Evolutionary conservation across 805 yeast species (phyloP), one percentile per base, ranked within the genome.

Genomic region (Ogataea corticis): DNA sequence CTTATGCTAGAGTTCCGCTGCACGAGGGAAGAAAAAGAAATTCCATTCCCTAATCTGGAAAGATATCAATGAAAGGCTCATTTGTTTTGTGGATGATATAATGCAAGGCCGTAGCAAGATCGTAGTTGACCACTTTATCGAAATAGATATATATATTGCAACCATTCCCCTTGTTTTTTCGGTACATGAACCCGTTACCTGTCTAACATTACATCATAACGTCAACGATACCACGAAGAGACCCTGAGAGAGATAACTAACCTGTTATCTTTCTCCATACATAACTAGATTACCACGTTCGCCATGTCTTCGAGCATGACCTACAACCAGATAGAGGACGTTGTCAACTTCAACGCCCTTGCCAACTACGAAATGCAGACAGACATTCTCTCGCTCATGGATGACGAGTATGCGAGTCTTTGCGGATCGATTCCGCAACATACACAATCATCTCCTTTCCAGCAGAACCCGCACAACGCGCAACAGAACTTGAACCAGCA

Each of bases 241-340:
- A n/a, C n/a, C n/a, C n/a, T n/a, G 16, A 28, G 38, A 25, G 31
- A 25, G 38, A 35, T 35, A 14, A 23, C 30, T 23, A 16, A n/a
- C 9, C 15, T 14, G 27, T 35, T 13, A 23, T 25, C 25, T 12
- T 35, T n/a, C 15, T 11, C 38, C 23, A 23, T 13, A 15, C 30
- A 7, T 35, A 3, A 6, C 19, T 28, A 28, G 13, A 28, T 28
- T 28, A 4, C 14, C 13, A 5, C 14, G 13, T 11, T 4, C n/a
- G 31, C 14, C 31, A 28, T 28, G 31, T 28, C 31, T 28, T 28
- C 46, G 11, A 44, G 50, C 31, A 23, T 51, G 41, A 38, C 49
- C 12, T 49, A 38, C 33, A 51, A 46, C 30, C 51, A 47, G 34
- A 34, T 50, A 28, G 56, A 52, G 25, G 56, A 52, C 13, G 29